Percentiles rank a stretch among this genome's conserved stretches.
These are phyloP conservation scores for Aspergillus japonicus DNA, from an alignment of 2,329 filamentous ascomycete species.

Conservation along the genomic window DNA sequence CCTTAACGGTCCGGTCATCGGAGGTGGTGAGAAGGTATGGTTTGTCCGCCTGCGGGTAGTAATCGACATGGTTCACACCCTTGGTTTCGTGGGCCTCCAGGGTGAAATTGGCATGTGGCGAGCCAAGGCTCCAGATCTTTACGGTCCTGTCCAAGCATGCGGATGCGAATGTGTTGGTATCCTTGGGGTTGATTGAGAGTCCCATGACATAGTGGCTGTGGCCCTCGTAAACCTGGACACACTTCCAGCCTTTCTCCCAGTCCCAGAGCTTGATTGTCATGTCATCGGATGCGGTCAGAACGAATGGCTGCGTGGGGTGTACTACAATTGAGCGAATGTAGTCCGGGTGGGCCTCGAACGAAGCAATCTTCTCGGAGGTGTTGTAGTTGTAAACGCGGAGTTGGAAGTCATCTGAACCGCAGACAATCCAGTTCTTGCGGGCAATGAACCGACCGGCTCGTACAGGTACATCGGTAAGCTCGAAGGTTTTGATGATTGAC, in stretches of 20 bases:
- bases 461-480: conserved; percentile 96
- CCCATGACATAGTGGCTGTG: conserved; percentile 98
- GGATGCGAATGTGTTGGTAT: conserved; percentile 88
- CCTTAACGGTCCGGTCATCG: conserved; percentile 93
- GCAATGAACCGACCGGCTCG: conserved; percentile 95
- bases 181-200: conserved; percentile 94
- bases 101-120: conserved; percentile 91
- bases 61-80: conserved; percentile 97
- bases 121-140: conserved; percentile 96
- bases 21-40: conserved; percentile 93
- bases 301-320: conserved; percentile 92
- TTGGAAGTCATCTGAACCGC: conserved; percentile 89
- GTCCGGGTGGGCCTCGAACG: conserved; percentile 95
- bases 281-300: conserved; percentile 93
- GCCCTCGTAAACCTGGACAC: conserved; percentile 93
- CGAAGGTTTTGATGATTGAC: conserved; percentile 97
- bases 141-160: conserved; percentile 95
- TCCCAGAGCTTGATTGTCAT: conserved; percentile 99
- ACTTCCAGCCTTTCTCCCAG: conserved; percentile 98
- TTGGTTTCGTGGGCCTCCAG: conserved; percentile 96
- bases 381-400: conserved; percentile 97
- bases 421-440: conserved; percentile 98
- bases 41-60: conserved; percentile 67
- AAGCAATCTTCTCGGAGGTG: conserved; percentile 96
- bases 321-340: conserved; percentile 97